Evolutionary conservation across 2,329 filamentous ascomycete genomes (phyloP).

Genomic region (Pseudodiploospora longispora): DNA sequence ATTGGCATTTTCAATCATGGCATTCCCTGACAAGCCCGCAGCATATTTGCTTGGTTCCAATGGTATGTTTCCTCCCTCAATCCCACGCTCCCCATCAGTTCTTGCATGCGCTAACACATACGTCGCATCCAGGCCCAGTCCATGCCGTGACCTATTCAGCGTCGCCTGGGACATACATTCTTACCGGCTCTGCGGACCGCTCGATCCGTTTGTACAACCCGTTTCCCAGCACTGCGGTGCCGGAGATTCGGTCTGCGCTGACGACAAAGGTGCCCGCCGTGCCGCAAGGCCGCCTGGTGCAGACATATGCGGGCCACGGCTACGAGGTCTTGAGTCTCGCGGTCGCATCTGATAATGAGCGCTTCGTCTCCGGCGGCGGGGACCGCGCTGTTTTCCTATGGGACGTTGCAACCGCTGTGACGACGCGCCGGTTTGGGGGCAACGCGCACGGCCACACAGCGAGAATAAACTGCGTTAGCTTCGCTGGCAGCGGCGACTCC

Average conservation of each 20-base stretch:
- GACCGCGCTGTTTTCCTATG: conserved; percentile 89
- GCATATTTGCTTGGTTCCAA: conserved; percentile 52
- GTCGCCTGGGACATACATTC: conserved; percentile 65
- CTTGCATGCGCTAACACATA: neutral
- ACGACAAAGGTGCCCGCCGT: conserved; percentile 13
- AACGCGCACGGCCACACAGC: conserved; percentile 56
- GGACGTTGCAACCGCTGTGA: conserved; percentile 80
- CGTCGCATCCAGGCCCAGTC: conserved; percentile 49
- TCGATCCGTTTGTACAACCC: conserved; percentile 82
- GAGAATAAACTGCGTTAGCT: conserved; percentile 70
- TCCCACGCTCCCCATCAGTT: neutral
- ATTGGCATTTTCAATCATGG: conserved; percentile 24
- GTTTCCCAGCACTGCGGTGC: conserved; percentile 37
- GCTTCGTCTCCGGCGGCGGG: conserved; percentile 80
- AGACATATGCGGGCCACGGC: conserved; percentile 82
- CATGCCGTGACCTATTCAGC: conserved; percentile 68
- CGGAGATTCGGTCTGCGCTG: conserved; percentile 18
- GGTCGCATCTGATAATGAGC: conserved; percentile 68
- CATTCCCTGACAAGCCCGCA: conserved; percentile 40
- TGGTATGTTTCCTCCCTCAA: conserved; percentile 31
- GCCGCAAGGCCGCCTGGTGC: conserved; percentile 59
- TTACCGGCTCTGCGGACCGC: conserved; percentile 81
- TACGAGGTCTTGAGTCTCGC: conserved; percentile 82
- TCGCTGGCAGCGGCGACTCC: conserved; percentile 67
- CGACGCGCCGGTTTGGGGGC: conserved; percentile 63